A percentile compares a stretch with the other conserved stretches of the same genome.
These are phyloP conservation scores for Breviolum minutum DNA, from an alignment of 73 alveolate genomes.

Conservation along the genomic window DNA sequence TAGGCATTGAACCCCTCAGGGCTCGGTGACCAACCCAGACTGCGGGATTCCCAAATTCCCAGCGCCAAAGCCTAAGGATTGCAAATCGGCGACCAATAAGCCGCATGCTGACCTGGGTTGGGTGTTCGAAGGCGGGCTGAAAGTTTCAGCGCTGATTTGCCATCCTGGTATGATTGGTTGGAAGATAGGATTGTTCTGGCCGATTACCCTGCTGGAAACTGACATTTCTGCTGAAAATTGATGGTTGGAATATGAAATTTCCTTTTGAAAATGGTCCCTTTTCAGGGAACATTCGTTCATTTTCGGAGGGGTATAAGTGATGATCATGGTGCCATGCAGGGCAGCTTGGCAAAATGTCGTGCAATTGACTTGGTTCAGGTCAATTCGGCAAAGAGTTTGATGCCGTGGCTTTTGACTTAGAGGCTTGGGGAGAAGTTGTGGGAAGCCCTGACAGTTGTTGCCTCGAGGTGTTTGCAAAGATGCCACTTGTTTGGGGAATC, in stretches of 20 bases:
- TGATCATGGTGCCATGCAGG: neutral
- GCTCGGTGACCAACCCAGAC: too few species aligned
- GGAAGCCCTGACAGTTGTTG: too few species aligned
- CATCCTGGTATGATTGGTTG: too few species aligned
- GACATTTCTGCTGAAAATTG: too few species aligned
- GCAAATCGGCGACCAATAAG: constrained; percentile 92
- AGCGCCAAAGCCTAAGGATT: constrained; percentile 28
- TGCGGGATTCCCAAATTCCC: too few species aligned
- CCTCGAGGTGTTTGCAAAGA: neutral
- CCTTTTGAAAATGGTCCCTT: too few species aligned
- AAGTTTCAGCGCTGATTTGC: too few species aligned
- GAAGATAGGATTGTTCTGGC: too few species aligned
- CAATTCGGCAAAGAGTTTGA: constrained; percentile 90
- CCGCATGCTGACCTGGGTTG: constrained; percentile 93
- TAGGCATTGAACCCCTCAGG: too few species aligned
- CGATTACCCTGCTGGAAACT: too few species aligned
- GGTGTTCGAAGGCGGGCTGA: constrained; percentile 91
- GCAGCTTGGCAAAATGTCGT: neutral
- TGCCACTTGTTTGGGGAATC: neutral
- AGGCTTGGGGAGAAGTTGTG: neutral
- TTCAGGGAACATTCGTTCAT: too few species aligned
- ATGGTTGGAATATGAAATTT: too few species aligned
- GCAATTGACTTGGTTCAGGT: neutral
- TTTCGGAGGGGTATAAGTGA: neutral
- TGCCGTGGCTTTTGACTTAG: constrained; percentile 90